phyloP scores from a whole-genome alignment of 1,284 basidiomycete species.

The Amylostereum chailletii region DNA sequence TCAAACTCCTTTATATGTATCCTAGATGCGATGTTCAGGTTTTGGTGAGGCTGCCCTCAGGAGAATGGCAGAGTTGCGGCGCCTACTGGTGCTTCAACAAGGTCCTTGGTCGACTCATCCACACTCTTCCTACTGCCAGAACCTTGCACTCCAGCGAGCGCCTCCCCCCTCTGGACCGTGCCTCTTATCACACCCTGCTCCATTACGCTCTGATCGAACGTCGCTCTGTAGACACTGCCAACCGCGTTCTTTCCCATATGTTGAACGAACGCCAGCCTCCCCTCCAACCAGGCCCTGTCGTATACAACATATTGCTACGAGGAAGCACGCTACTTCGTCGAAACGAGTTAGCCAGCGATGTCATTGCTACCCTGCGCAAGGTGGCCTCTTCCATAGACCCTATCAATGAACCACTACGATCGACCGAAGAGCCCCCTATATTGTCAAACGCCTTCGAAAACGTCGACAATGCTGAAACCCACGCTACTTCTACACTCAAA shows the following conservation, averaged over 20 bases:
- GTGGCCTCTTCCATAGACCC: too few relatives aligned
- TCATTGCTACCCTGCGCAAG: too few relatives aligned
- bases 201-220: constrained; percentile 57
- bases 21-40: constrained; percentile 37
- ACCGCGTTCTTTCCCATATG: constrained; percentile 48
- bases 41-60: constrained; percentile 28
- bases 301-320: constrained; percentile 51
- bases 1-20: constrained; percentile 40
- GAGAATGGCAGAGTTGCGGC: constrained; percentile 23
- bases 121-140: constrained; percentile 11
- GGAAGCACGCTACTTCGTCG: constrained; percentile 44
- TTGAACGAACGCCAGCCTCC: constrained; percentile 26
- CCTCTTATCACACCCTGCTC: constrained; percentile 53
- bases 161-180: constrained; percentile 30
- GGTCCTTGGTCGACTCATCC: constrained; percentile 40
- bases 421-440: too few relatives aligned
- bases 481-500: too few relatives aligned
- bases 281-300: constrained; percentile 35
- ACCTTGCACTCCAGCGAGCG: neutral
- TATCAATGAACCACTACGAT: too few relatives aligned
- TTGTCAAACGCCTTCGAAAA: too few relatives aligned
- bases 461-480: too few relatives aligned
- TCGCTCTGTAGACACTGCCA: constrained; percentile 38
- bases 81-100: constrained; percentile 51
- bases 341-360: constrained; percentile 26